Base-by-base conservation (phyloP, 768 basidiomycete species). In the Serendipita indica region DNA sequence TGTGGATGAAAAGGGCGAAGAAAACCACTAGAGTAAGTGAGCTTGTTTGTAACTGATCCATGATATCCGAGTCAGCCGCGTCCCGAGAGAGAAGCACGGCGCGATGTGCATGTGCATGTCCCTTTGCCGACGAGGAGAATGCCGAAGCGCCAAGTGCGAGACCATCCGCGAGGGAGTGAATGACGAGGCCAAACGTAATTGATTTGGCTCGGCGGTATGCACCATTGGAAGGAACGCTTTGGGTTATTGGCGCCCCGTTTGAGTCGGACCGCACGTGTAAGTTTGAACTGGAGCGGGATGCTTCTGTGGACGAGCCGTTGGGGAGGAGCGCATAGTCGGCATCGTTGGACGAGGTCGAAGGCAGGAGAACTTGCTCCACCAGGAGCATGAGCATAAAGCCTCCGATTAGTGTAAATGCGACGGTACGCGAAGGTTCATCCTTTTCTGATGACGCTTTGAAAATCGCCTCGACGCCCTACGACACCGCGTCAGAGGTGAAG, bases 141-240 rank as follows among this genome's bases (percentile, higher is more conserved):
- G 78, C 76, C 2, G 86, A 84, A 18, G 91, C 85, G 22, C 94
- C 96, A 35, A 98, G 73, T 2, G 89, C 90, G 60, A 96, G 81
- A 2, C 96, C 93, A 69, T 99, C 96, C 0, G 91, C 87, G 49
- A 92, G 75, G 1, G 83, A 87, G 66, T 99, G 94, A 25, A 91
- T 78, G 25, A 89, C 77, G 43, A 98, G 73, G 1, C 93, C 96
- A 6, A 97, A 70, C 0, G 91, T 89, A 34, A 93, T 75, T 34
- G 91, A 76, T 56, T 83, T 79, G 6, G 83, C 82, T 14, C 72
- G 72, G 57, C 27, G 37, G 12, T 20, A 60, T 33, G 58, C 6
- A 30, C 60, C 60, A 34, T 32, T 39, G 59, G 37, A 35, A 28
- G 46, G 25, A 58, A 28, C 49, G 65, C 61, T 57, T 56, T 58